phyloP scores from a whole-genome alignment of 2,329 filamentous ascomycete genomes.

The Periconia digitata region DNA sequence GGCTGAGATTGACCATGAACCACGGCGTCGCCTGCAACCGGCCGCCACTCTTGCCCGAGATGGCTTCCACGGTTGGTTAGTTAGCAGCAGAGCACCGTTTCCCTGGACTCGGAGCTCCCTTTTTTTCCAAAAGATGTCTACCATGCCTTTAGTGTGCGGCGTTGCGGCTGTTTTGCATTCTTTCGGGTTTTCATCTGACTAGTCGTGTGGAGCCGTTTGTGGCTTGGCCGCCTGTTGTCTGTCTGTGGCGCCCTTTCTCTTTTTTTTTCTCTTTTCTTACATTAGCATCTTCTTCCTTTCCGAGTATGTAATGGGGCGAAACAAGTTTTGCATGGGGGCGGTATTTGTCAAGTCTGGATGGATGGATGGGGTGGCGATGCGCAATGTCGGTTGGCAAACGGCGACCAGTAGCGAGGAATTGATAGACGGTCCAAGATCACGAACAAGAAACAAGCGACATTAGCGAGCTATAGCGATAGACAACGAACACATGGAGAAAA shows the following conservation, averaged over 20 bases:
- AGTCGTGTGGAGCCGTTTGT: background rate
- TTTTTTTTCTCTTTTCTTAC: background rate
- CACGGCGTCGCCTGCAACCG: constrained; percentile 11
- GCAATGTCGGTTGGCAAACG: no score
- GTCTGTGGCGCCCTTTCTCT: constrained; percentile 2
- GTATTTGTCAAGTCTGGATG: no score
- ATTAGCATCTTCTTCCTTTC: no score
- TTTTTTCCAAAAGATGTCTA: background rate
- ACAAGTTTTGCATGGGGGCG: no score
- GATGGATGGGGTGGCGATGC: no score
- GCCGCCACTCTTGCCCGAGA: background rate
- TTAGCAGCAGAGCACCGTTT: background rate
- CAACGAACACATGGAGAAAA: no score
- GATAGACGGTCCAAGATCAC: no score
- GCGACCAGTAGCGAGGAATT: no score
- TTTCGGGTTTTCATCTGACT: background rate
- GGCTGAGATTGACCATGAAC: constrained; percentile 9
- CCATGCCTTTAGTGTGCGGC: constrained; percentile 6
- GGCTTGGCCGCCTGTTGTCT: background rate
- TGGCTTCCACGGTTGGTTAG: background rate
- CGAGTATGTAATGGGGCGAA: no score
- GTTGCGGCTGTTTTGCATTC: constrained; percentile 6
- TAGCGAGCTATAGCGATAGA: no score
- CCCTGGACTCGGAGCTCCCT: background rate
- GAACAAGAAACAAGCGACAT: no score